Percentiles rank a stretch among this genome's conserved stretches.
Evolutionary conservation across 2,329 filamentous ascomycete species (phyloP).

Genomic region (Talaromyces sp.): DNA sequence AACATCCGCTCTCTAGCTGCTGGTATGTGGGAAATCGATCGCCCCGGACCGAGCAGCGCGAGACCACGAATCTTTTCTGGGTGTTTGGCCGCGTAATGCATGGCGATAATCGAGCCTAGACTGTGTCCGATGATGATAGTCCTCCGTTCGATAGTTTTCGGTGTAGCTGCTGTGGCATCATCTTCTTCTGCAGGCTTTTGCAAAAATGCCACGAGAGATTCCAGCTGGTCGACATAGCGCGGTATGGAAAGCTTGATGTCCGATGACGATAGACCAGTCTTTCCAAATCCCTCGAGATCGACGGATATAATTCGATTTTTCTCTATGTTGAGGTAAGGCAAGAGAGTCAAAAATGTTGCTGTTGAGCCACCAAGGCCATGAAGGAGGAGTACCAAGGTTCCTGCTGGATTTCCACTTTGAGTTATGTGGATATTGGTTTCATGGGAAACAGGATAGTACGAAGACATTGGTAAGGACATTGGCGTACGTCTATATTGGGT

Average conservation of each 20-base stretch:
- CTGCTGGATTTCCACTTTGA: conserved; percentile 5
- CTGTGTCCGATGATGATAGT: conserved; percentile 35
- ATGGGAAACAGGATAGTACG: background rate
- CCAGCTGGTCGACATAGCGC: conserved; percentile 13
- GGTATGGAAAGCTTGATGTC: conserved; percentile 14
- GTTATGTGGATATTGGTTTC: conserved; percentile 7
- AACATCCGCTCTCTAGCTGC: conserved; percentile 15
- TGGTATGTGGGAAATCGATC: conserved; percentile 23
- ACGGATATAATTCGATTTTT: conserved; percentile 15
- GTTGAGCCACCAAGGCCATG: conserved; percentile 14
- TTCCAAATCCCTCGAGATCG: conserved; percentile 14
- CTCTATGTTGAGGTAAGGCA: conserved; percentile 9
- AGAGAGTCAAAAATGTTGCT: background rate
- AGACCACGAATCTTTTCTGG: conserved; percentile 27
- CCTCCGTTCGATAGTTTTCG: background rate
- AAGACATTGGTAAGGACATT: conserved; percentile 4
- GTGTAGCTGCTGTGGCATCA: background rate
- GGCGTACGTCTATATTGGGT: background rate
- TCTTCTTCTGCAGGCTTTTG: background rate
- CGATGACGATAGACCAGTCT: conserved; percentile 6
- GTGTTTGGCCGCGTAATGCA: conserved; percentile 35
- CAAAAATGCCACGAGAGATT: conserved; percentile 12
- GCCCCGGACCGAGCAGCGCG: conserved; percentile 32
- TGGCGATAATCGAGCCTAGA: conserved; percentile 35
- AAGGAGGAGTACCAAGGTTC: conserved; percentile 3